Percentiles rank a stretch among this genome's conserved stretches.
These are phyloP conservation scores for Plasmodium chabaudi DNA, from an alignment of 169 alveolate species.

Conservation along the genomic window DNA sequence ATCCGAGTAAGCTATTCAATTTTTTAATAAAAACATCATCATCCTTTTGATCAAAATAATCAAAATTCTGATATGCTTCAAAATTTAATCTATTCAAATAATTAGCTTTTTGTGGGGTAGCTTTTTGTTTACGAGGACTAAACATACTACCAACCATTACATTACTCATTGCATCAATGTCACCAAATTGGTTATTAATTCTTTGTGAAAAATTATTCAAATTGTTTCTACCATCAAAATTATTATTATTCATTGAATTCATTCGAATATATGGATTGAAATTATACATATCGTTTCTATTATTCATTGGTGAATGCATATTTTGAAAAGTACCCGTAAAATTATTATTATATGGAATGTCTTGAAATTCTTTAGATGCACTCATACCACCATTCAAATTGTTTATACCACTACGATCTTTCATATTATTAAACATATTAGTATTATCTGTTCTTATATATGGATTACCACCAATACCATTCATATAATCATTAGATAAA, in stretches of 20 bases:
- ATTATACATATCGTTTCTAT: slow-evolving; percentile 57
- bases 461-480: slow-evolving; percentile 1
- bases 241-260: slow-evolving; percentile 53
- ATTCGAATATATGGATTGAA: slow-evolving; percentile 65
- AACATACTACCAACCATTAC: slow-evolving; percentile 72
- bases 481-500: slow-evolving; percentile 9
- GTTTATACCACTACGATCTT: background rate
- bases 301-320: slow-evolving; percentile 26
- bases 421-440: slow-evolving; percentile 11
- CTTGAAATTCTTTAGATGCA: slow-evolving; percentile 7
- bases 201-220: slow-evolving; percentile 22
- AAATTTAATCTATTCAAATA: slow-evolving; percentile 38
- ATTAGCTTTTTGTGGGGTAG: slow-evolving; percentile 35
- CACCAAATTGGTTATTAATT: slow-evolving; percentile 31
- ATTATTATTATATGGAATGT: slow-evolving; percentile 7
- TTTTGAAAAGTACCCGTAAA: slow-evolving; percentile 27
- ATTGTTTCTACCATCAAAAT: slow-evolving; percentile 7
- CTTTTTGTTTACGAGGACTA: slow-evolving; percentile 46
- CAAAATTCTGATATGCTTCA: slow-evolving; percentile 76
- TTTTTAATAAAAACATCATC: slow-evolving; percentile 72
- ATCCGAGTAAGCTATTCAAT: slow-evolving; percentile 59
- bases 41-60: slow-evolving; percentile 74
- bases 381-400: slow-evolving; percentile 2
- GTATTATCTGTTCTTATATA: background rate
- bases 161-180: slow-evolving; percentile 55